Base-by-base conservation (phyloP, 1,284 basidiomycete genomes). In the Sporisorium reilianum region DNA sequence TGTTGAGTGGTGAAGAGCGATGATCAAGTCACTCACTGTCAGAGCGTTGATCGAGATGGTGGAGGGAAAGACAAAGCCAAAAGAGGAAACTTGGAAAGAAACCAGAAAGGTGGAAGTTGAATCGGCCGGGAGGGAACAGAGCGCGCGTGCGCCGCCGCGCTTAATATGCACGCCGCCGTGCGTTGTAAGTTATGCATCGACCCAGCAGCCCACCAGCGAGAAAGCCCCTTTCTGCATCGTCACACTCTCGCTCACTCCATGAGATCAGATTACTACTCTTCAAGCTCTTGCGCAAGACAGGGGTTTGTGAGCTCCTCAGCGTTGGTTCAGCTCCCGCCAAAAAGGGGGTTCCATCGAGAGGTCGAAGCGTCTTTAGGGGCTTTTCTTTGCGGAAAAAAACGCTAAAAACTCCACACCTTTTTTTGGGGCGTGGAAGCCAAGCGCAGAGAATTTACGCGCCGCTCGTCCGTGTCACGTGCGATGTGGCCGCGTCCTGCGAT, bases 51-150 rank as follows among this genome's bases (percentile, higher is more conserved):
- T 38, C 23, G 49, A 40, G 64, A 57, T 61, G 64, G 38, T 54
- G 64, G 54, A 32, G 22, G 28, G 25, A 8, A 34, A 22, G 16
- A 20, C 16, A 22, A 16, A 20, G 32, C 52, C 42, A 5, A 48
- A 63, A 63, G 42, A 52, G 56, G 48, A 52, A 60, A 48, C 58
- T 61, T 8, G 16, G 10, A 26, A 16, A 20, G 25, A 34, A 9
- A 22, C 25, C 7, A 7, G n/a, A 36, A 53, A 44, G 42, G 66
- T 69, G 61, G 56, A 69, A 69, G 66, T 69, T 64, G 66, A 64
- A 55, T 46, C 12, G 25, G 54, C 40, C 22, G 30, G 46, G 22
- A 50, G 18, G 4, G 44, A 51, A 7, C 42, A 25, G 8, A 34
- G 46, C 48, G 51, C 41, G 12, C 10, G 28, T 5, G 28, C 28